Base-by-base conservation (phyloP, 148 eudicot genomes). In the Persicaria maculosa region DNA sequence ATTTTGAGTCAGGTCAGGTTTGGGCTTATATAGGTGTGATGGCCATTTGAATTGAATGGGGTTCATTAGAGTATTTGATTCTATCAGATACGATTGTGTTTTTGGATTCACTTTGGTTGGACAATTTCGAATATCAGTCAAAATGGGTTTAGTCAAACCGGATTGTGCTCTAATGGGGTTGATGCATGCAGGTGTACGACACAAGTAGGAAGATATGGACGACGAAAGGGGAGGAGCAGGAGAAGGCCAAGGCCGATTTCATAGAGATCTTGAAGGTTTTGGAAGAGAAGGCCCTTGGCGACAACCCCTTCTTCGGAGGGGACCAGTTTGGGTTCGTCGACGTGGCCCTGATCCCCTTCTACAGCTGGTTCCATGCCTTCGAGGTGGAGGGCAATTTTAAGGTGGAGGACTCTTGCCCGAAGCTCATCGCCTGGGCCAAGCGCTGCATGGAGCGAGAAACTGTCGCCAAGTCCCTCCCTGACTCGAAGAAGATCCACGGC, bases 281-380 rank as follows among this genome's bases (percentile, higher is more conserved):
- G 57, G 57, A 52, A 16, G 57, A 52, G 57, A 52, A 52, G 11
- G 57, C 57, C n/a, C 57, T 52, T 9, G 79, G 22, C 40, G 79
- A 80, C 47, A 75, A 53, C 47, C 50, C 74, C 14, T 76, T 72
- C 47, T 73, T 80, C 58, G 79, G 79, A 44, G 76, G 83, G 4
- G 52, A 76, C 3, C 25, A 1, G 0, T 47, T 80, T 7, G 76
- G 77, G 20, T 46, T n/a, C n/a, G 68, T 80, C 17, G 79, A 80
- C 9, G 50, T 73, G 12, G 77, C 71, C 0, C 75, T 82, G 9
- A 19, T 77, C 25, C 72, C 80, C 7, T 79, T 77, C 72, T 82
- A 74, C 20, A 73, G 64, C 44, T 79, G 85, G 85, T 79, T 82
- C 59, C 62, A 79, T 22, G 78, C 78, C 59, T 74, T 44, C 17